Base-by-base conservation (phyloP, 2,329 filamentous ascomycete species). In the Meredithiella fracta region DNA sequence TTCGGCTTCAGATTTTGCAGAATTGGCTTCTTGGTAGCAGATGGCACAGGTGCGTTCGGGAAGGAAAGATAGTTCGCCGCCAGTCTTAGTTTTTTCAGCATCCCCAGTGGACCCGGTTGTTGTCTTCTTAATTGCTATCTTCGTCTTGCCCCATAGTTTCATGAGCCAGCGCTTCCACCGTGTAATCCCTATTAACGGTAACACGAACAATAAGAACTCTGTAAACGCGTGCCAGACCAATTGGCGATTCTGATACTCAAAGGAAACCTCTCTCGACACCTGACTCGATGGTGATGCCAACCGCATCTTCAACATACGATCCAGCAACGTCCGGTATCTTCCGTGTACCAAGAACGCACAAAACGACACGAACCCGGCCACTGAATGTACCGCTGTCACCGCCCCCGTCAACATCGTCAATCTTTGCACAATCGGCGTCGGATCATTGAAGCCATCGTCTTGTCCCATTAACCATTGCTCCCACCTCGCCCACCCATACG, bases 211-310 rank as follows among this genome's bases (percentile, higher is more conserved):
- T n/a, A 98, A 74, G 63, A 98, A 98, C 67, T 98, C 92, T 25
- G 92, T 98, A 64, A 98, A 95, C n/a, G 92, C 92, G 69, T 98
- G 92, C 92, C 92, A 98, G 38, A 98, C 92, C 9, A 98, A 80
- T 70, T 98, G 92, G 51, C 92, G 83, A 67, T 98, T 98, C 52
- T 97, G 79, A 64, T 96, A 97, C 69, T 98, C 92, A 66, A 98
- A 97, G 1, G 87, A 94, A 25, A 98, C 90, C 68, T 97, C 89
- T 31, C 91, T 79, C 65, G 81, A 87, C 60, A 94, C 85, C 65
- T 94, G 86, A 64, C 80, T 88, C 2, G 85, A 90, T 3, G 86
- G 85, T 6, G 92, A 85, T 2, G 88, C 85, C 47, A 98, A 78
- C 56, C 91, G 83, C 68, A 98, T 83, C 58, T 86, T 78, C 55